Conservation (phyloP, 176 grass and related monocot genomes). For the Metroxylon sagu region DNA sequence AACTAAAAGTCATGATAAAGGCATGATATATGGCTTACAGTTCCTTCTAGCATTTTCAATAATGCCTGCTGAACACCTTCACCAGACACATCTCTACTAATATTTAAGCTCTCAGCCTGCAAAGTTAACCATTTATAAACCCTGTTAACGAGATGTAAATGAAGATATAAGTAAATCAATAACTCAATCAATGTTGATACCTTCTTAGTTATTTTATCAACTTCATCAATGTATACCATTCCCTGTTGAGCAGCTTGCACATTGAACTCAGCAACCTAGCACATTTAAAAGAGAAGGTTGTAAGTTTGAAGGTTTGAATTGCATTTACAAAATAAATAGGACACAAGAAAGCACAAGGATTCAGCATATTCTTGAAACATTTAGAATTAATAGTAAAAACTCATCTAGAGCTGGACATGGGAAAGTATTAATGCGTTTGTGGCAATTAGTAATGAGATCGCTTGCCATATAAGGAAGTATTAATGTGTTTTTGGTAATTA, state of each 20-base stretch:
- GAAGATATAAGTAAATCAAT: conserved; percentile 10
- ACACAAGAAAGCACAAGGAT: neutral
- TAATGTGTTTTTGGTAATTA: too few species aligned
- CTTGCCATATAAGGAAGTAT: too few species aligned
- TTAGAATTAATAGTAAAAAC: too few species aligned
- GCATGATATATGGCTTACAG: conserved; percentile 46
- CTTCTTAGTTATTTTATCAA: conserved; percentile 99
- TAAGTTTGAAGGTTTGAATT: neutral
- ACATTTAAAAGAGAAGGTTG: neutral
- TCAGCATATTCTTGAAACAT: too few species aligned
- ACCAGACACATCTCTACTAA: conserved; percentile 97
- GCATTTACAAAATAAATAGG: neutral
- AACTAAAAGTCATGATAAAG: neutral
- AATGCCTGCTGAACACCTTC: conserved; percentile 99
- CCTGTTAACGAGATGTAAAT: neutral
- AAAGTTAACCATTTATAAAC: conserved; percentile 17
- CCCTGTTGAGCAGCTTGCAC: conserved; percentile 99
- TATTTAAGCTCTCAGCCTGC: conserved; percentile 96
- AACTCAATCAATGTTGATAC: conserved; percentile 18
- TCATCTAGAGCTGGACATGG: too few species aligned
- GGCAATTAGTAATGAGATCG: too few species aligned
- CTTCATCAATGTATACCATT: conserved; percentile 99
- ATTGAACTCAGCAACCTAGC: conserved; percentile 97
- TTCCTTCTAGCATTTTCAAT: conserved; percentile 99
- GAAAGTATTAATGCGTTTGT: too few species aligned